Conservation (phyloP, 495 filamentous ascomycete genomes). For the Penicillium longicatenatum region DNA sequence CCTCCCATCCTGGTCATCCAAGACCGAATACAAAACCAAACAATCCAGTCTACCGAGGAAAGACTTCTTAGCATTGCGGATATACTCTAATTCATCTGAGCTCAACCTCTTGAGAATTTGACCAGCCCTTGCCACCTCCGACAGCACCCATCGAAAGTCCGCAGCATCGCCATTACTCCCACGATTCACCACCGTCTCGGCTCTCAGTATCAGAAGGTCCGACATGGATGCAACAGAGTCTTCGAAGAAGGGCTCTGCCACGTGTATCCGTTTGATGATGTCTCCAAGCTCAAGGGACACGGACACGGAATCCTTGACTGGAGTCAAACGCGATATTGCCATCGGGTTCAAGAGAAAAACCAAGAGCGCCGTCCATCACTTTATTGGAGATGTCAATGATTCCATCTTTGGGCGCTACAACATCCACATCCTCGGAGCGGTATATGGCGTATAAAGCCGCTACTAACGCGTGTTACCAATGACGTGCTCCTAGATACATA, state of each 20-base stretch:
- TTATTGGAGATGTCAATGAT: background rate
- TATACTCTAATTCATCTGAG: too few relatives aligned
- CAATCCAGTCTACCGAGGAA: too few relatives aligned
- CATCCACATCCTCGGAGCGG: slow-evolving; percentile 3
- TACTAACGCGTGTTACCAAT: slow-evolving; percentile 4
- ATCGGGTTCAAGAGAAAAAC: slow-evolving; percentile 1
- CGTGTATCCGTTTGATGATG: slow-evolving; percentile 2
- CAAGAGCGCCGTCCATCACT: slow-evolving; percentile 3
- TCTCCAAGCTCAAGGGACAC: background rate
- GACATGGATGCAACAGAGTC: slow-evolving; percentile 4
- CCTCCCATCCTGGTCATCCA: too few relatives aligned
- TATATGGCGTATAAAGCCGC: too few relatives aligned
- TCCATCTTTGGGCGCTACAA: background rate
- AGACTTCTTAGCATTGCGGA: too few relatives aligned
- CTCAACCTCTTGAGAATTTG: too few relatives aligned
- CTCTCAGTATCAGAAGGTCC: slow-evolving; percentile 1
- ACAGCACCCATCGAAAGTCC: background rate
- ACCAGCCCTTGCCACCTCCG: too few relatives aligned
- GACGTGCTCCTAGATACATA: slow-evolving; percentile 9
- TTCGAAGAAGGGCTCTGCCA: background rate
- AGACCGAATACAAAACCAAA: too few relatives aligned
- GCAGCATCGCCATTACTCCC: background rate
- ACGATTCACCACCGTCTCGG: slow-evolving; percentile 2
- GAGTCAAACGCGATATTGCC: background rate
- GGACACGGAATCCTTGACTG: too few relatives aligned